Conservation (phyloP, 1,284 basidiomycete species). For the Ustilago xerochloae region DNA sequence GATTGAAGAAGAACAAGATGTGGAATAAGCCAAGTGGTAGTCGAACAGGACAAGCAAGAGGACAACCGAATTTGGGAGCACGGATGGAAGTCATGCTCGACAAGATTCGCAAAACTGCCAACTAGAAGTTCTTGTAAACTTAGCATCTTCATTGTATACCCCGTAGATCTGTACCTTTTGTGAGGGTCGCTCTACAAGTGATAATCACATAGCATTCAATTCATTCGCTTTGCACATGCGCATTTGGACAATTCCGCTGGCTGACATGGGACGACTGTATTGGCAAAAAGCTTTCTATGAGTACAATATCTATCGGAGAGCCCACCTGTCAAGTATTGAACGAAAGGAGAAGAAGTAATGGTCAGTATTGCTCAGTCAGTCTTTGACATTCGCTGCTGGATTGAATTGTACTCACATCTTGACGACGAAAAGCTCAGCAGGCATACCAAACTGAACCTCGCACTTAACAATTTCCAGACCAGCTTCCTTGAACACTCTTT, state of each 20-base stretch:
- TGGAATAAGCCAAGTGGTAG: conserved; percentile 64
- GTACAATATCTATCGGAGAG: conserved; percentile 29
- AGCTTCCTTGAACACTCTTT: conserved; percentile 62
- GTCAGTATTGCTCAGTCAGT: background rate
- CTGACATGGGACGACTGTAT: too few species aligned
- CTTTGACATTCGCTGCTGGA: background rate
- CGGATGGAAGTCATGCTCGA: conserved; percentile 66
- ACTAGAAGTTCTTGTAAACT: background rate
- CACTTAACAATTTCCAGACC: conserved; percentile 59
- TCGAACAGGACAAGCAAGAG: conserved; percentile 51
- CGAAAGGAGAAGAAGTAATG: background rate
- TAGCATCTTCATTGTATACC: conserved; percentile 16
- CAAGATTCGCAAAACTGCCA: conserved; percentile 52
- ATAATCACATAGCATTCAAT: background rate
- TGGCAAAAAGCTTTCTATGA: too few species aligned
- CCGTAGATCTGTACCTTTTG: background rate
- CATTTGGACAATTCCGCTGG: too few species aligned
- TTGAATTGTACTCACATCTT: conserved; percentile 56
- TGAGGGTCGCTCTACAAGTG: background rate
- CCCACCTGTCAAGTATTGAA: conserved; percentile 13
- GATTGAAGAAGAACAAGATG: conserved; percentile 51
- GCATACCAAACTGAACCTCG: conserved; percentile 63
- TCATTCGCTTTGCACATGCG: too few species aligned
- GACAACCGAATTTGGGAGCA: conserved; percentile 65
- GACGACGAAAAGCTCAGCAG: conserved; percentile 65